phyloP scores from a whole-genome alignment of 2,329 filamentous ascomycete genomes.

The Alternaria panax region DNA sequence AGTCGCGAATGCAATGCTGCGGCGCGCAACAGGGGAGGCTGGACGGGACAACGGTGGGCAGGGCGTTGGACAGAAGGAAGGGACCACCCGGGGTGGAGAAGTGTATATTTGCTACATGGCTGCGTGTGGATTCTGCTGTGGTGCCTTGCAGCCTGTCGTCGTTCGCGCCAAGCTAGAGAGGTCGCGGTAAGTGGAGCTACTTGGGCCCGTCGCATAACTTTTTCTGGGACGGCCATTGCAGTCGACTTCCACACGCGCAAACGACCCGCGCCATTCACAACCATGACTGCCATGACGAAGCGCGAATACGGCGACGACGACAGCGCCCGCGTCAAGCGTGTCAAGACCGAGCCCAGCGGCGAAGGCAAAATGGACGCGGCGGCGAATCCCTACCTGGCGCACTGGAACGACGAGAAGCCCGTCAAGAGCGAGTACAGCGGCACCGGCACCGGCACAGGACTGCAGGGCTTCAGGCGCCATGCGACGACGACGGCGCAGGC shows the following conservation, averaged over 20 bases:
- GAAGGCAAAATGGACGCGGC: constrained; percentile 57
- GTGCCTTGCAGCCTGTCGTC: constrained; percentile 19
- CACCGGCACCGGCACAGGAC: constrained; percentile 48
- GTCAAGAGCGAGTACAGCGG: constrained; percentile 41
- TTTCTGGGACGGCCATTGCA: constrained; percentile 17
- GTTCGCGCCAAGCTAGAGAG: constrained; percentile 17
- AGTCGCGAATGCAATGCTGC: constrained; percentile 4
- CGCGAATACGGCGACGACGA: constrained; percentile 60
- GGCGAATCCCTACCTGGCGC: constrained; percentile 88
- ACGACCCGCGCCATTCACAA: constrained; percentile 3
- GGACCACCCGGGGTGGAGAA: constrained; percentile 10
- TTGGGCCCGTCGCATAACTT: constrained; percentile 28
- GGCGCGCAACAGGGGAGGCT: constrained; percentile 1
- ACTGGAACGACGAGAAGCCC: constrained; percentile 71
- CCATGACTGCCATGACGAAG: constrained; percentile 59
- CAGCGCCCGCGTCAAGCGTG: constrained; percentile 61
- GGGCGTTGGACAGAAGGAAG: neutral
- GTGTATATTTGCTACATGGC: constrained; percentile 16
- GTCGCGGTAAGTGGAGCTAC: constrained; percentile 24
- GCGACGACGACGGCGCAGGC: constrained; percentile 81
- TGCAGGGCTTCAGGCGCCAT: constrained; percentile 77
- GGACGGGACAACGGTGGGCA: neutral
- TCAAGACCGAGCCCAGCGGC: constrained; percentile 47
- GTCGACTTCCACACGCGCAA: constrained; percentile 12
- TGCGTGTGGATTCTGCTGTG: constrained; percentile 14